Conservation (phyloP, 345 rosid species). For the Euclidium syriacum region DNA sequence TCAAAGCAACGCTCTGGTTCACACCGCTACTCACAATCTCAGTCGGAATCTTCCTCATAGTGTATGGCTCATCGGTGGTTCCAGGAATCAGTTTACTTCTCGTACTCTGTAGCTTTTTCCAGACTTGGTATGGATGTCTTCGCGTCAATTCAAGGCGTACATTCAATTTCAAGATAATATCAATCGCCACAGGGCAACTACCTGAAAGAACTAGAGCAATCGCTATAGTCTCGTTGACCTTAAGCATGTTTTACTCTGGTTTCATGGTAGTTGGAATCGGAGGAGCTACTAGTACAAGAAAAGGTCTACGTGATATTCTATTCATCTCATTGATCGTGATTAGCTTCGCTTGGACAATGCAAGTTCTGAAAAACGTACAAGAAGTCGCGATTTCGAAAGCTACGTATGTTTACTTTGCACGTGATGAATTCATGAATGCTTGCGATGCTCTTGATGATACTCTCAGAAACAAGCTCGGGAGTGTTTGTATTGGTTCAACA, state of each 20-base stretch:
- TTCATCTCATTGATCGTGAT: constrained; percentile 48
- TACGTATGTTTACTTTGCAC: constrained; percentile 35
- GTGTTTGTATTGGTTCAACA: constrained; percentile 56
- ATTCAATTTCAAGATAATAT: constrained; percentile 43
- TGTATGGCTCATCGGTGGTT: constrained; percentile 29
- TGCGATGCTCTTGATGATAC: constrained; percentile 45
- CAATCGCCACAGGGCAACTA: constrained; percentile 36
- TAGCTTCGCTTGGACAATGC: constrained; percentile 70
- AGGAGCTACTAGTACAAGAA: constrained; percentile 57
- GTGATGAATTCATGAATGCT: constrained; percentile 23
- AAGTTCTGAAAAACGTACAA: constrained; percentile 57
- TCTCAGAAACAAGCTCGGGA: constrained; percentile 41
- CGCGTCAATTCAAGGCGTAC: constrained; percentile 36
- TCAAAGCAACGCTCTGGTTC: constrained; percentile 50
- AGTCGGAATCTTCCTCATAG: constrained; percentile 37
- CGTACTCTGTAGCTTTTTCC: constrained; percentile 29
- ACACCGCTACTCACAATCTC: constrained; percentile 53
- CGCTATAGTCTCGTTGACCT: constrained; percentile 25
- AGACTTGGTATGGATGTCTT: constrained; percentile 35
- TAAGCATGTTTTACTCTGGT: constrained; percentile 37
- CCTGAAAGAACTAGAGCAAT: constrained; percentile 35
- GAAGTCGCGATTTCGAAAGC: constrained; percentile 48
- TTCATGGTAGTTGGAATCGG: constrained; percentile 71
- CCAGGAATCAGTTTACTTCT: constrained; percentile 31
- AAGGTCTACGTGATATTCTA: constrained; percentile 35